Evolutionary conservation across 768 basidiomycete species (phyloP), one percentile per base, ranked within the genome.

Genomic region (Tylopilus sp.): DNA sequence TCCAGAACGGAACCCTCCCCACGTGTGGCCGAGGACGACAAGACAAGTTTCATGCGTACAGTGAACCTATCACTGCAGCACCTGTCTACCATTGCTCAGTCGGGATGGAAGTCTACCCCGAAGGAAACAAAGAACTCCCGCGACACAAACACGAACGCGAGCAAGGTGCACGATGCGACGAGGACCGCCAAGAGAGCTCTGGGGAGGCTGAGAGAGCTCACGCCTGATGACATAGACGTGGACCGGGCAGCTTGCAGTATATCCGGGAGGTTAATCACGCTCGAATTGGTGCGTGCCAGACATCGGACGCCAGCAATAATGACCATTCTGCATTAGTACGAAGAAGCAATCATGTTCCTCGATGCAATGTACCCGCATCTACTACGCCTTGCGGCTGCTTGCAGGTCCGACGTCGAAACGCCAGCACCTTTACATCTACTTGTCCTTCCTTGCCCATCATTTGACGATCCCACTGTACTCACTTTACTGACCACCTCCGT

Each of bases 191-290:
- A 72, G 16, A 74, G 72, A 46, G 75, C 80, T 47, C 64, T 92
- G 9, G 53, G 52, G 1, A 58, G 66, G 3, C 70, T 92, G 38
- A 72, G 89, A 45, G 63, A 62, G 29, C 47, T 79, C 19, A 71
- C 68, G 41, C 71, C 77, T 0, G 73, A 71, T 3, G 78, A 80
- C 57, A 16, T 87, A 10, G 85, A 91, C 57, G 76, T 90, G 6
- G 91, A 92, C 69, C 77, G 85, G 33, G 88, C 87, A 3, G 89
- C 86, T 1, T 77, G 77, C 45, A 84, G 84, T 53, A 70, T 91
- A 6, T 63, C 83, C 7, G 85, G 81, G 9, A 90, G 89, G 65
- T 67, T 92, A 2, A 73, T 89, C 24, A 60, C 76, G 22, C 63
- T 92, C 45, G 86, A 89, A 58, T 72, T 89, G 82, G 90, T 92